Conservation (phyloP, 345 rosid species). For the Camelina sativa region DNA sequence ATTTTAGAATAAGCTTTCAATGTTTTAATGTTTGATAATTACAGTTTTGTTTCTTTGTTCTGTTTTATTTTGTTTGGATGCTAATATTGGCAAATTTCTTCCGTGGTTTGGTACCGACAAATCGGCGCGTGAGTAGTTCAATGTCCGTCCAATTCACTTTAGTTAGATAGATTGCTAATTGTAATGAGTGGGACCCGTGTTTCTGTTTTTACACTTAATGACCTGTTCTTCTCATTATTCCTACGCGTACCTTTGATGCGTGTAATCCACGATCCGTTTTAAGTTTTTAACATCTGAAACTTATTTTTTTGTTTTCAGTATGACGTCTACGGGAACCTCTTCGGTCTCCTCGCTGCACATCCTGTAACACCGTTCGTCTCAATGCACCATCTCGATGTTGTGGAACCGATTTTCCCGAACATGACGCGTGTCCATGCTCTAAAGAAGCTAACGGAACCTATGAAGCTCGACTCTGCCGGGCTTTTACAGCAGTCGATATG, state of each 20-base stretch:
- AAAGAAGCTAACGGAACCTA: constrained; percentile 58
- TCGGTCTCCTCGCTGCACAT: constrained; percentile 94
- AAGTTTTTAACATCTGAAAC: not conserved
- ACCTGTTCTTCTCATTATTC: not conserved
- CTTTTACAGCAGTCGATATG: constrained; percentile 94
- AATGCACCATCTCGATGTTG: constrained; percentile 91
- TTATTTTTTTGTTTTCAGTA: constrained; percentile 54
- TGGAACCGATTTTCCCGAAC: constrained; percentile 89
- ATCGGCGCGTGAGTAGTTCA: constrained; percentile 41
- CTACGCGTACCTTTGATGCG: not conserved
- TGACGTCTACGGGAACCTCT: constrained; percentile 91
- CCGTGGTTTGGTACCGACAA: constrained; percentile 39
- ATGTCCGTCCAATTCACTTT: constrained; percentile 17
- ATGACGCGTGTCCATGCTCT: constrained; percentile 79
- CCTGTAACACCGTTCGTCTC: constrained; percentile 87
- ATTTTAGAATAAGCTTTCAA: not conserved
- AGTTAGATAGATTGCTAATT: not conserved
- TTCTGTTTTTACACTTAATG: constrained; percentile 12
- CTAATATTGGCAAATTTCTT: constrained; percentile 8
- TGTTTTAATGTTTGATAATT: constrained; percentile 19
- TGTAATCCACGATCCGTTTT: not conserved
- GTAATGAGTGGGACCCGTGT: constrained; percentile 39
- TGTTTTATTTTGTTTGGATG: constrained; percentile 2
- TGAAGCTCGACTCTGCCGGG: constrained; percentile 82
- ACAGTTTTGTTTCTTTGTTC: constrained; percentile 18